A percentile compares a stretch with the other conserved stretches of the same genome.
Evolutionary conservation across 441 rosid genomes (phyloP).

Genomic region (Adansonia gregorii): DNA sequence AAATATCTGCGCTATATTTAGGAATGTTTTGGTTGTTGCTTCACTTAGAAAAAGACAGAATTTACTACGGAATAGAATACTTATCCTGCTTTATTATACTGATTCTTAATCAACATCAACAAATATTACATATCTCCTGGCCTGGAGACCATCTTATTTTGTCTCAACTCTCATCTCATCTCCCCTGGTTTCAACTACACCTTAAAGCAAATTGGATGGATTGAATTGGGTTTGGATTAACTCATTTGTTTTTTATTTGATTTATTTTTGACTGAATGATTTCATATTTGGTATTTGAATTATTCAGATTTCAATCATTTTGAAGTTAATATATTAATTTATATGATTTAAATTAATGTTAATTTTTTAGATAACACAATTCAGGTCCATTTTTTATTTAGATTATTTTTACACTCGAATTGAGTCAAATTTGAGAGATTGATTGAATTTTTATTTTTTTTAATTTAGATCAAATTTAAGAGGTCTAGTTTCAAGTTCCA

Average conservation of each 20-base stretch:
- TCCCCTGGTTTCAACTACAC: neutral
- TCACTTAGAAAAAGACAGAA: neutral
- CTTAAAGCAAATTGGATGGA: neutral
- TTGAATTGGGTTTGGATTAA: neutral
- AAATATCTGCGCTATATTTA: neutral
- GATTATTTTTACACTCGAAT: too few relatives aligned
- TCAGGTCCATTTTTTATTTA: too few relatives aligned
- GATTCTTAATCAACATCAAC: neutral
- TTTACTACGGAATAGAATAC: neutral
- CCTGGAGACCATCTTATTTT: neutral
- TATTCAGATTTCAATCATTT: too few relatives aligned
- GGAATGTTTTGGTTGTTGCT: neutral
- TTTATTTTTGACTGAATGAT: too few relatives aligned
- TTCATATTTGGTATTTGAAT: neutral
- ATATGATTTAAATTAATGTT: neutral
- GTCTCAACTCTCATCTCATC: neutral
- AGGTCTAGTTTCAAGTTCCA: neutral
- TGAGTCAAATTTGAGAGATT: too few relatives aligned
- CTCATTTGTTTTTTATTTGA: neutral
- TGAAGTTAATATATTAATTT: neutral
- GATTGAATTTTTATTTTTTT: too few relatives aligned
- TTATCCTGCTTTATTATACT: constrained; percentile 13
- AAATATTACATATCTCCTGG: neutral
- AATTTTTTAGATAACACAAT: too few relatives aligned
- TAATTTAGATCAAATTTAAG: neutral